A percentile compares a stretch with the other conserved stretches of the same genome.
phyloP scores from a whole-genome alignment of 1,284 basidiomycete species.

The Melampsora larici-populina region DNA sequence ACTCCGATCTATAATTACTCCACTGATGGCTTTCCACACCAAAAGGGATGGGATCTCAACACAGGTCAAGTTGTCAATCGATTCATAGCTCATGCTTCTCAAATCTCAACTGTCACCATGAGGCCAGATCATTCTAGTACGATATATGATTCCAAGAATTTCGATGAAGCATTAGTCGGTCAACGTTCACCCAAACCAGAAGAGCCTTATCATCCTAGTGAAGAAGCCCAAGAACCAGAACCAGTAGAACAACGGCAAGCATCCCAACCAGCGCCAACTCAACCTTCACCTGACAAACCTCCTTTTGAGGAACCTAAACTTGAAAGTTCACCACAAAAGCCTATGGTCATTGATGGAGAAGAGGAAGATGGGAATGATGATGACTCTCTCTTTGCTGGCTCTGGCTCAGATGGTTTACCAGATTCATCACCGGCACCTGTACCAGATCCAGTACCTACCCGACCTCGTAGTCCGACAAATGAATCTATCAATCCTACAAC shows the following conservation, averaged over 20 bases:
- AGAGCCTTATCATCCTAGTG: conserved; percentile 31
- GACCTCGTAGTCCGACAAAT: background rate
- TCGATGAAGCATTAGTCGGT: conserved; percentile 48
- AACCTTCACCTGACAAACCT: background rate
- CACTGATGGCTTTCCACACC: background rate
- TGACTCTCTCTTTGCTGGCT: conserved; percentile 36
- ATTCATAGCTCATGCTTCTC: conserved; percentile 78
- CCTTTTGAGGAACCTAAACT: background rate
- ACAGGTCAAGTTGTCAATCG: conserved; percentile 75
- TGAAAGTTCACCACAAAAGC: conserved; percentile 1
- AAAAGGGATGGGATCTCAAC: conserved; percentile 94
- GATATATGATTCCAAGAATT: conserved; percentile 52
- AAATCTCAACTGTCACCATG: conserved; percentile 76
- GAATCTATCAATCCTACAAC: background rate
- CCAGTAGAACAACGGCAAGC: conserved; percentile 3
- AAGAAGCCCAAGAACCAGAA: conserved; percentile 30
- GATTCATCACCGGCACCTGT: background rate
- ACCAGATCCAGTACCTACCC: background rate
- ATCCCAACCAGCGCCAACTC: background rate
- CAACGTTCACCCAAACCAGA: conserved; percentile 44
- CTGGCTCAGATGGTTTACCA: conserved; percentile 8
- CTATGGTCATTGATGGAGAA: conserved; percentile 3
- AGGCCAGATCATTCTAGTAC: conserved; percentile 61
- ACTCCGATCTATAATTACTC: background rate
- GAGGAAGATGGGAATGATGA: conserved; percentile 29